Conservation (phyloP, 2,329 filamentous ascomycete species). For the Bipolaris zeicola region DNA sequence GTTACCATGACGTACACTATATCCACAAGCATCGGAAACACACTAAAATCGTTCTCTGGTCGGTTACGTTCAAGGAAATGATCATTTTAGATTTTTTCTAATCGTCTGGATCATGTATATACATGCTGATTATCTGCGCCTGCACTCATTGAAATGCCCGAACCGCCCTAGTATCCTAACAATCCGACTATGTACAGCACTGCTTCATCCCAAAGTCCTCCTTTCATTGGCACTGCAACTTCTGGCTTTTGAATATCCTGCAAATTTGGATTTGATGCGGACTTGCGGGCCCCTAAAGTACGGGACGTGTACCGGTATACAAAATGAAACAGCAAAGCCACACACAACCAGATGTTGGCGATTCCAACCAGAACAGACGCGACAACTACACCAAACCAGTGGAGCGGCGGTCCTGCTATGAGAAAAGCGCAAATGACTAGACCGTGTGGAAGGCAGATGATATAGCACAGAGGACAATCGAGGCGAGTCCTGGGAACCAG, state of each 20-base stretch:
- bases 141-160: neutral
- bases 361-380: slow-evolving; percentile 62
- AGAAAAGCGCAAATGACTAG: slow-evolving; percentile 70
- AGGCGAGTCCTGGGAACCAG: slow-evolving; percentile 69
- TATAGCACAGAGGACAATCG: slow-evolving; percentile 66
- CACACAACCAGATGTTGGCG: slow-evolving; percentile 65
- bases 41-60: neutral
- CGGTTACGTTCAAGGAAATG: neutral
- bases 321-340: slow-evolving; percentile 55
- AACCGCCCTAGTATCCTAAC: slow-evolving; percentile 14
- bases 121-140: neutral
- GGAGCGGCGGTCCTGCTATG: slow-evolving; percentile 64
- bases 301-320: slow-evolving; percentile 60
- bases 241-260: neutral
- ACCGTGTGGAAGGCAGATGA: slow-evolving; percentile 66
- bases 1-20: slow-evolving; percentile 10
- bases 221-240: neutral
- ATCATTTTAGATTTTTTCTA: neutral
- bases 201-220: neutral
- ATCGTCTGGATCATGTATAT: too few species aligned
- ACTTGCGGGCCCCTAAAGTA: slow-evolving; percentile 46
- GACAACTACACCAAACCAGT: slow-evolving; percentile 64
- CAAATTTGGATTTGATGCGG: neutral
- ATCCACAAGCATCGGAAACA: neutral
- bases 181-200: neutral